Conservation (phyloP, 495 filamentous ascomycete genomes). For the Penicillium maclennaniae region DNA sequence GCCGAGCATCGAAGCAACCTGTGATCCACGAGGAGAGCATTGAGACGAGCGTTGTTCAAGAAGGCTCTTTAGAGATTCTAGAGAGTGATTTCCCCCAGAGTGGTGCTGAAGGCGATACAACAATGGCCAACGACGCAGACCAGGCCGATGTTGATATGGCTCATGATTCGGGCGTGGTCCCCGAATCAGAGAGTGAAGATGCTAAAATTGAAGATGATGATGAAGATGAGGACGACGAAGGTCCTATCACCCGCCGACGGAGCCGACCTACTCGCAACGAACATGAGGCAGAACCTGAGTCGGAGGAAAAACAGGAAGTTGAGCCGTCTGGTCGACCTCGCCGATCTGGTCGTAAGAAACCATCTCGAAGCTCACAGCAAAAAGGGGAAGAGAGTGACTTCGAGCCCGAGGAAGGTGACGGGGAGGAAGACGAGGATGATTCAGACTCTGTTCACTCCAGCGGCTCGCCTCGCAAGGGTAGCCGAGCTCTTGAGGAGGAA, state of each 20-base stretch:
- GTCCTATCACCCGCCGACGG: conserved; percentile 53
- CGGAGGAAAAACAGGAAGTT: conserved; percentile 34
- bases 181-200: conserved; percentile 49
- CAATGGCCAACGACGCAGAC: conserved; percentile 16
- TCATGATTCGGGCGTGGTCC: conserved; percentile 44
- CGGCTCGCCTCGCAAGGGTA: conserved; percentile 41
- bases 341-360: conserved; percentile 46
- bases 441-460: conserved; percentile 53
- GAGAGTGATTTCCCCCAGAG: conserved; percentile 40
- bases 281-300: conserved; percentile 30
- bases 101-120: conserved; percentile 33
- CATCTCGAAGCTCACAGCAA: conserved; percentile 46
- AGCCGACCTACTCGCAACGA: conserved; percentile 38
- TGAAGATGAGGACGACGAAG: conserved; percentile 69
- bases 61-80: conserved; percentile 39
- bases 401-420: conserved; percentile 67
- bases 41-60: conserved; percentile 29
- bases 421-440: conserved; percentile 59
- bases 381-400: conserved; percentile 83
- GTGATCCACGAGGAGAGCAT: conserved; percentile 51
- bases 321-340: conserved; percentile 26
- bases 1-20: conserved; percentile 47
- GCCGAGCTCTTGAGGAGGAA: conserved; percentile 43
- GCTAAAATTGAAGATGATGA: conserved; percentile 22
- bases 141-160: conserved; percentile 41